Evolutionary conservation across 179 eudicot genomes (phyloP), one percentile per base, ranked within the genome.

Genomic region (Beta lomatogona): DNA sequence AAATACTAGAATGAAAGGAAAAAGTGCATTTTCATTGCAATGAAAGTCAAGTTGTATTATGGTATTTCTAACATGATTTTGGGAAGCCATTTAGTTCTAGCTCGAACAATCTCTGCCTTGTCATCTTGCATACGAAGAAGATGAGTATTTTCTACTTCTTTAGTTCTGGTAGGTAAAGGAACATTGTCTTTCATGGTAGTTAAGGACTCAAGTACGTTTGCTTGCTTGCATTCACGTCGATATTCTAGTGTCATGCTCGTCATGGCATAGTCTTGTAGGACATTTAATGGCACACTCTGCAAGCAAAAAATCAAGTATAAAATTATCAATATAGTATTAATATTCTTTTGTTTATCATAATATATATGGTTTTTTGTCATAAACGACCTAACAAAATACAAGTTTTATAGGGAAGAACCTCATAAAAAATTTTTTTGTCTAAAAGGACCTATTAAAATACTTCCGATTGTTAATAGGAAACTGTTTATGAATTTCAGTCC

Each of bases 181-280:
- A 7, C 50, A 19, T 19, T 55, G 8, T 73, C 45, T 67, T 80
- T 82, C 61, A 88, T 73, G 68, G 84, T 91, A 5, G 98, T 91
- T 74, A 93, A 80, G 46, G 98, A 93, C n/a, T 93, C 93, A 11
- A 92, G 82, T 50, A 92, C 83, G 75, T 92, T 90, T 14, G 91
- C 88, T 76, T 90, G 94, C n/a, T 89, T 85, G 52, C 98, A 93
- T 83, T 93, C 98, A 2, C 96, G 91, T 78, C 98, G 86, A 64
- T 93, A 93, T 81, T 93, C 96, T 59, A 93, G 75, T 14, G 98
- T 92, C 90, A 93, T 87, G 85, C 94, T 92, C n/a, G 85, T 90
- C 67, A 93, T 80, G 75, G 85, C 88, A 80, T 88, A 92, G 10
- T 92, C 87, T 79, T 89, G 91, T 53, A 93, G 74, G 14, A 93